A percentile compares a stretch with the other conserved stretches of the same genome.
Evolutionary conservation across 2,329 filamentous ascomycete genomes (phyloP).

Genomic region (Simplicillium aogashimaense): DNA sequence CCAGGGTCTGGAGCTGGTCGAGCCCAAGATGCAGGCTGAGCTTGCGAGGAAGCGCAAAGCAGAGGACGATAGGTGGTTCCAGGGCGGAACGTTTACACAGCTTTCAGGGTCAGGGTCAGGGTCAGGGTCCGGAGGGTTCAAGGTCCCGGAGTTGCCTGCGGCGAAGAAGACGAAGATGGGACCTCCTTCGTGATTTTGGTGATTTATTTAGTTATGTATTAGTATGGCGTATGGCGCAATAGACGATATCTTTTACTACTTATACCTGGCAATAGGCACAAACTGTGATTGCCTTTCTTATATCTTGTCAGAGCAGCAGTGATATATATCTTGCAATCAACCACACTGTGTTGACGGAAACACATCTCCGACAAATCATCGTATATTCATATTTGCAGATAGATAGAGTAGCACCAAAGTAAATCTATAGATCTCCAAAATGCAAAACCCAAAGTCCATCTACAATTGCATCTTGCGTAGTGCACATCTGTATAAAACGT

Average conservation of each 20-base stretch:
- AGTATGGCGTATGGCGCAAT: too few relatives aligned
- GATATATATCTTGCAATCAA: too few relatives aligned
- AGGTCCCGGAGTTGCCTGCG: conserved; percentile 65
- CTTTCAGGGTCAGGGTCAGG: conserved; percentile 29
- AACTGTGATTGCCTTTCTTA: too few relatives aligned
- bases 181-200: background rate
- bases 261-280: too few relatives aligned
- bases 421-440: background rate
- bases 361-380: too few relatives aligned
- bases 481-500: too few relatives aligned
- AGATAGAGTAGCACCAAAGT: background rate
- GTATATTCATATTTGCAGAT: too few relatives aligned
- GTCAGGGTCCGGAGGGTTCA: conserved; percentile 54
- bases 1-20: conserved; percentile 88
- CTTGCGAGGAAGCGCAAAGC: conserved; percentile 84
- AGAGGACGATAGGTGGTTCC: conserved; percentile 94
- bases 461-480: background rate
- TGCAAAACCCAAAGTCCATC: background rate
- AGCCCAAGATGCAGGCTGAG: conserved; percentile 83
- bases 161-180: conserved; percentile 57
- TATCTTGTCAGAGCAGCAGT: too few relatives aligned
- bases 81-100: conserved; percentile 93
- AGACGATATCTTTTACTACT: too few relatives aligned
- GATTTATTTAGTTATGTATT: too few relatives aligned
- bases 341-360: too few relatives aligned